Evolutionary conservation across 179 eudicot species (phyloP).

Genomic region (Silene vulgaris): DNA sequence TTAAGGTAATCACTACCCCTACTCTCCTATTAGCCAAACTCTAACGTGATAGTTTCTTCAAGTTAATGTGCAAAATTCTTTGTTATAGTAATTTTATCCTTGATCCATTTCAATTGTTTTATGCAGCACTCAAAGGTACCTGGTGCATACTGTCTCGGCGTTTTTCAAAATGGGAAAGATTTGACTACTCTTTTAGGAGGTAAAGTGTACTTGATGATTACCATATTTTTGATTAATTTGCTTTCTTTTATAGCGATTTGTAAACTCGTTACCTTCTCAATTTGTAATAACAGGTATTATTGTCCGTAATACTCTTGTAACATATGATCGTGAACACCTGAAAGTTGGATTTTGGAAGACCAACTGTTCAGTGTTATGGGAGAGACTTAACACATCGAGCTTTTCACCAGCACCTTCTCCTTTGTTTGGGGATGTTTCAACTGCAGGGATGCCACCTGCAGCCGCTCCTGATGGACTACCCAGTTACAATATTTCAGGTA

Average conservation of each 20-base stretch:
- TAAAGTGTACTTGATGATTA: conserved; percentile 28
- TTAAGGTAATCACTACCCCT: conserved; percentile 44
- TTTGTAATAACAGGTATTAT: conserved; percentile 51
- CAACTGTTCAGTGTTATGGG: conserved; percentile 89
- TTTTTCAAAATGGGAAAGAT: conserved; percentile 89
- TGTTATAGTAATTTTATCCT: conserved; percentile 15
- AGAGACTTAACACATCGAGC: conserved; percentile 46
- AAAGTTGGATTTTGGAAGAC: conserved; percentile 97
- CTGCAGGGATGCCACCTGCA: conserved; percentile 38
- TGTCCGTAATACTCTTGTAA: conserved; percentile 88
- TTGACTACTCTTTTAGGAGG: conserved; percentile 96
- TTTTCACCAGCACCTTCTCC: conserved; percentile 37
- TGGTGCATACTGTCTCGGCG: conserved; percentile 90
- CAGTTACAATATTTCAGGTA: conserved; percentile 46
- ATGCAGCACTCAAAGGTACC: conserved; percentile 75
- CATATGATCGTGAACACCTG: conserved; percentile 78
- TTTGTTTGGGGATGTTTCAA: conserved; percentile 28
- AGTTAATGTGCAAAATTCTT: neutral
- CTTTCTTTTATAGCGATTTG: neutral
- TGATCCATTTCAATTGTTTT: conserved; percentile 1
- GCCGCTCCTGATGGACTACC: conserved; percentile 38
- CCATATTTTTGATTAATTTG: conserved; percentile 8
- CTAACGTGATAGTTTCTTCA: neutral
- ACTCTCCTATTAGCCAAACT: neutral
- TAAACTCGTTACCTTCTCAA: neutral